Base-by-base conservation (phyloP, 805 yeast species). In the Jamesozyma piceae region DNA sequence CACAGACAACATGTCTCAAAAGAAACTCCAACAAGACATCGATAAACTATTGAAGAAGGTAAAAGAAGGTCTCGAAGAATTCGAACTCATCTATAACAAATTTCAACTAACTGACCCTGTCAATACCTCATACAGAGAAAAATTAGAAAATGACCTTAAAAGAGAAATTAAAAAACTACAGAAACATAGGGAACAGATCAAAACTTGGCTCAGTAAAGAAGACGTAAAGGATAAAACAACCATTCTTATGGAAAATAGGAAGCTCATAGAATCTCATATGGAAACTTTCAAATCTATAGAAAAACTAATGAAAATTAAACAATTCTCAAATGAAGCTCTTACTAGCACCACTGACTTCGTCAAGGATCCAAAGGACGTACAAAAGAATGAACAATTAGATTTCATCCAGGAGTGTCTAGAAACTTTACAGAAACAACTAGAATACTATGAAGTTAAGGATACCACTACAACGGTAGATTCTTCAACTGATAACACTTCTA, bases 221-320 rank as follows among this genome's bases (percentile, higher is more conserved):
- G 95, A 89, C 49, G 88, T 89, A 37, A 88, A 94, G 61, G 95
- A 90, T 54, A 92, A 87, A 60, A 84, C 82, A 54, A 74, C 79
- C 14, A 61, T 69, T 39, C 68, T 86, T 49, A 70, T 81, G 44
- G 97, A 90, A 54, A 83, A 88, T 56, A 71, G 92, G 48, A 69
- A 73, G 52, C 58, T 77, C 40, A 83, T 83, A 50, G 82, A 77
- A 54, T 68, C 68, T 49, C 92, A 92, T 47, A 90, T 90, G 98
- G 98, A 90, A 64, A 76, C 88, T 54, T 92, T 90, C 67, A 92
- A 92, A 62, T 90, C 87, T 43, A 86, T 90, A 52, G 98, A 90
- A 64, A 86, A 88, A 65, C 78, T 82, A 49, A 82, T 86, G 76
- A 90, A 90, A 66, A 87, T 94, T 31, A 90, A 90, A 63, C 96